A percentile compares a stretch with the other conserved stretches of the same genome.
Evolutionary conservation across 2,329 filamentous ascomycete genomes (phyloP).

Genomic region (Cercospora canescens): DNA sequence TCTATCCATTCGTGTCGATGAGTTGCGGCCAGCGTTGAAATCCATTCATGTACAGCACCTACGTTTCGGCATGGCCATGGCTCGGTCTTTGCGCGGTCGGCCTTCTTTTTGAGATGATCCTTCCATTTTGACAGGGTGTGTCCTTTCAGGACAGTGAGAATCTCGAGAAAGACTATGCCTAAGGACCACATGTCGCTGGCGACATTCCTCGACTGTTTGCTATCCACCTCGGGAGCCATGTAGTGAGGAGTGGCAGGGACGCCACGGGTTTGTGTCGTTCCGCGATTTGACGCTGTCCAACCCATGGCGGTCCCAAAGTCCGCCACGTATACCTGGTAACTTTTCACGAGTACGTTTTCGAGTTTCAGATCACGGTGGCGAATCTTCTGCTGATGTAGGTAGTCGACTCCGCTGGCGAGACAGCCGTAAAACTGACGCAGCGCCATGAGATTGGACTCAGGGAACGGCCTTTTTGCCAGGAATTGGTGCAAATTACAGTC

Average conservation of each 20-base stretch:
- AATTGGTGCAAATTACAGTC: background rate
- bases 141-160: background rate
- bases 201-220: background rate
- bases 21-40: background rate
- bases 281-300: background rate
- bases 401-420: background rate
- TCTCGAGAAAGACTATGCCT: background rate
- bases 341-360: background rate
- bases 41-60: background rate
- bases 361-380: background rate
- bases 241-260: background rate
- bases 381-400: background rate
- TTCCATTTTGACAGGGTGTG: background rate
- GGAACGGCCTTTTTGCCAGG: background rate
- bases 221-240: background rate
- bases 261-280: background rate
- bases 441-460: background rate
- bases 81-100: background rate
- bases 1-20: background rate
- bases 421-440: background rate
- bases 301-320: background rate
- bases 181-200: background rate
- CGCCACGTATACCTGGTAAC: background rate
- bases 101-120: background rate
- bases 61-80: background rate